Evolutionary conservation across 1,284 basidiomycete genomes (phyloP), one percentile per base, ranked within the genome.

Genomic region (Mycena sp.): DNA sequence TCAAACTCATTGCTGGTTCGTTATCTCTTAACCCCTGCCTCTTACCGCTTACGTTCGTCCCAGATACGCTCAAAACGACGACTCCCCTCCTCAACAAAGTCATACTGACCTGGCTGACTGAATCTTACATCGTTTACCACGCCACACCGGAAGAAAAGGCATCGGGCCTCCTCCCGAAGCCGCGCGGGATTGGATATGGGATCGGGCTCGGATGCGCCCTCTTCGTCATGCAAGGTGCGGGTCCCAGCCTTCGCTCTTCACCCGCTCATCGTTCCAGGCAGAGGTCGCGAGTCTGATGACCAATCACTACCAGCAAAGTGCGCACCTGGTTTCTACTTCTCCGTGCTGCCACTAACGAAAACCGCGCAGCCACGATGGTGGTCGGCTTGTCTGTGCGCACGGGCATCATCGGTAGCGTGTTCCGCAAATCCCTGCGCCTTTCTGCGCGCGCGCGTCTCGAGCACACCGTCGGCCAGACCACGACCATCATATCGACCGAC

Each of bases 401-500:
- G 6, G 81, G 79, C 11, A 46, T 92, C 50, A 90, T 92, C 65
- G 86, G 89, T 4, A 78, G 81, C 46, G 86, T 94, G 58, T 92
- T 92, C 74, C 83, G 88, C 26, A 91, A 92, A 71, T 87, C 90
- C 1, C 78, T 93, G 26, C 84, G 87, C 23, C 79, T 94, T 7
- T 90, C 87, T 30, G 88, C 87, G 11, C 84, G 87, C 48, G 85
- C 86, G 21, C 81, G 91, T 14, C 74, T 83, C 69, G 77, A 87
- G 62, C 83, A 90, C 65, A 85, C 81, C 32, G 84, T 85, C 21
- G 89, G 89, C 2, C 83, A 92, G 71, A 87, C 92, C 57, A 91
- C 87, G 7, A 91, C 89, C 0, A 87, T 91, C 82, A 88, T 91
- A 25, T 86, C 86, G 4, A 83, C 88, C 26, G 89, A 91, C 70